These are phyloP conservation scores for Mortierella sp. DNA, from an alignment of 371 early-diverging fungal species.

Conservation along the genomic window DNA sequence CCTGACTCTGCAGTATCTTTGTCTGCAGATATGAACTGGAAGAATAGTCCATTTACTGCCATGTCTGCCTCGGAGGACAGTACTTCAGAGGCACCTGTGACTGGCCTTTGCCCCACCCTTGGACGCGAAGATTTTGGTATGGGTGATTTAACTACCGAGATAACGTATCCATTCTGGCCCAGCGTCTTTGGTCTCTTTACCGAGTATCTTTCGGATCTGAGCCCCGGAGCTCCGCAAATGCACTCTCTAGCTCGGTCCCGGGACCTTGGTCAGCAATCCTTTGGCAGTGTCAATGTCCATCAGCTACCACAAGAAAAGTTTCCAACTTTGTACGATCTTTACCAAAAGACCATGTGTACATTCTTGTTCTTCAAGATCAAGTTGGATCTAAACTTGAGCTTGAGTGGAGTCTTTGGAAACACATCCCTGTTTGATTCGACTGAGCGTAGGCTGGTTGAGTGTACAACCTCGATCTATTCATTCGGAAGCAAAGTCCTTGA, in stretches of 20 bases:
- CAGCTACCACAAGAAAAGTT: slow-evolving; percentile 47
- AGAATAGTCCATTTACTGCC: slow-evolving; percentile 10
- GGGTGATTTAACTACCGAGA: slow-evolving; percentile 20
- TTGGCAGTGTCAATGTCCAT: slow-evolving; percentile 38
- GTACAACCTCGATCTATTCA: slow-evolving; percentile 75
- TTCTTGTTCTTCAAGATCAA: slow-evolving; percentile 48
- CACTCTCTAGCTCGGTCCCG: slow-evolving; percentile 34
- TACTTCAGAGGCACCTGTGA: neutral
- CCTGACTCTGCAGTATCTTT: slow-evolving; percentile 43
- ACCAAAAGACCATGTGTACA: slow-evolving; percentile 49
- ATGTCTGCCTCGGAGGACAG: slow-evolving; percentile 20
- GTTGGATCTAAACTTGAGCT: slow-evolving; percentile 35
- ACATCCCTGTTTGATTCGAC: slow-evolving; percentile 68
- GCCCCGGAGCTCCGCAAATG: slow-evolving; percentile 19
- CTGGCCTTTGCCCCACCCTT: neutral
- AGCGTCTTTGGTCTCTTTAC: slow-evolving; percentile 51
- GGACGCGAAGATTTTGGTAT: slow-evolving; percentile 28
- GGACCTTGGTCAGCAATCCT: slow-evolving; percentile 32
- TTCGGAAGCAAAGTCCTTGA: slow-evolving; percentile 75
- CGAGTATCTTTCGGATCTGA: slow-evolving; percentile 36
- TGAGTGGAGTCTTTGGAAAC: slow-evolving; percentile 50
- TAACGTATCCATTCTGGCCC: slow-evolving; percentile 51
- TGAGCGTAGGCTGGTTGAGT: slow-evolving; percentile 67
- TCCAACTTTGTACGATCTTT: slow-evolving; percentile 38
- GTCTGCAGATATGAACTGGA: slow-evolving; percentile 34